Evolutionary conservation across 1,284 basidiomycete species (phyloP).

Genomic region (Volvariella volvacea): DNA sequence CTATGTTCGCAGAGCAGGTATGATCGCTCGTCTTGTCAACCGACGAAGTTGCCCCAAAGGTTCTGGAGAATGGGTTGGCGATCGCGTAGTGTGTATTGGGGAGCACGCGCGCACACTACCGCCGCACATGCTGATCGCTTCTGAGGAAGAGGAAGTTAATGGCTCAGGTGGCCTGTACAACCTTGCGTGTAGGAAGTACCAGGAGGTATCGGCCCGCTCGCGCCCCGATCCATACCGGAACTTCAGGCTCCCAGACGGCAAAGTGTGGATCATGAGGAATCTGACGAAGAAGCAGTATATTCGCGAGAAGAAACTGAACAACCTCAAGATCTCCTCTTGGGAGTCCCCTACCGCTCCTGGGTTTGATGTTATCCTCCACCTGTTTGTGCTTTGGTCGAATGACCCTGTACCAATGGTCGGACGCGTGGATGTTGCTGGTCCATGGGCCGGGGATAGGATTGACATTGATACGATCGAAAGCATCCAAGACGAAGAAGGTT

Average conservation of each 20-base stretch:
- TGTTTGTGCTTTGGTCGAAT: slow-evolving; percentile 10
- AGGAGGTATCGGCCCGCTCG: background rate
- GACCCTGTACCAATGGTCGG: background rate
- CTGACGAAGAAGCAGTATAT: slow-evolving; percentile 13
- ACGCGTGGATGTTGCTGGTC: slow-evolving; percentile 1
- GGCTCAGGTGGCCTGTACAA: background rate
- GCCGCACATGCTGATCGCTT: background rate
- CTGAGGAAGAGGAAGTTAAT: background rate
- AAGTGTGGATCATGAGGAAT: slow-evolving; percentile 14
- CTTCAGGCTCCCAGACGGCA: background rate
- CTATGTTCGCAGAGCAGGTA: background rate
- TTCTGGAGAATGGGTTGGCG: slow-evolving; percentile 7
- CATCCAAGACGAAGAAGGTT: slow-evolving; percentile 3
- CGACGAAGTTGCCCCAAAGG: background rate
- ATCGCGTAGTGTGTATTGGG: slow-evolving; percentile 11
- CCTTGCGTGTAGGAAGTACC: background rate
- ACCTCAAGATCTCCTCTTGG: no score
- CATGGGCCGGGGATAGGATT: slow-evolving; percentile 13
- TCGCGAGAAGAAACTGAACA: slow-evolving; percentile 6
- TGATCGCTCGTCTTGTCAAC: background rate
- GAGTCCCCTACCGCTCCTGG: background rate
- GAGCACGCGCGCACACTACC: slow-evolving; percentile 5
- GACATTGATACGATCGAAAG: slow-evolving; percentile 10
- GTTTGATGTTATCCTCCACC: slow-evolving; percentile 1
- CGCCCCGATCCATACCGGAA: background rate